phyloP scores from a whole-genome alignment of 495 filamentous ascomycete genomes.

The Xylaria curta region DNA sequence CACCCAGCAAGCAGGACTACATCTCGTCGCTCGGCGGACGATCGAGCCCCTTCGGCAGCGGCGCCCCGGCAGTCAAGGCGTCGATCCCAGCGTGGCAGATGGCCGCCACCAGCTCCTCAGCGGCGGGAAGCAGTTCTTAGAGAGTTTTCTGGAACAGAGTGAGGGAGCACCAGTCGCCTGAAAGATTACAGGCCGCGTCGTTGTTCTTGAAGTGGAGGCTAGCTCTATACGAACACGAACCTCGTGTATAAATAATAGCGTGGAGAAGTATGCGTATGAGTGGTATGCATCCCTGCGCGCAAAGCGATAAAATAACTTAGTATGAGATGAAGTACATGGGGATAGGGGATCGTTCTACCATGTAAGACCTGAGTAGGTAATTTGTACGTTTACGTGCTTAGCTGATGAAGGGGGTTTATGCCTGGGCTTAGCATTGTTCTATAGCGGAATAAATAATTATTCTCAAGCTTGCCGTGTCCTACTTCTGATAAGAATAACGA shows the following conservation, averaged over 20 bases:
- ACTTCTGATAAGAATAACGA: no score
- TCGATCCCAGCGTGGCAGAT: constrained; percentile 95
- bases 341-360: neutral
- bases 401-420: neutral
- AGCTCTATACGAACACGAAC: neutral
- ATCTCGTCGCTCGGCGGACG: constrained; percentile 41
- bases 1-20: constrained; percentile 46
- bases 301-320: neutral
- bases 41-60: constrained; percentile 47
- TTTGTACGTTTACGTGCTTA: neutral
- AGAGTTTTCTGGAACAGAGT: neutral
- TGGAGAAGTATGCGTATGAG: neutral
- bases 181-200: neutral
- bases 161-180: neutral
- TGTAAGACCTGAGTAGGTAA: neutral
- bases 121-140: constrained; percentile 34
- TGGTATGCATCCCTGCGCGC: neutral
- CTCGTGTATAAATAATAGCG: constrained; percentile 18
- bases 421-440: neutral
- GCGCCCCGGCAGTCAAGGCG: constrained; percentile 55
- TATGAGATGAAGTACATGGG: neutral
- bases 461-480: neutral
- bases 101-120: constrained; percentile 59
- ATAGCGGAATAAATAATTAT: neutral
- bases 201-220: neutral